Base-by-base conservation (phyloP, 139 green algal genomes). In the Yamagishiella unicocca region DNA sequence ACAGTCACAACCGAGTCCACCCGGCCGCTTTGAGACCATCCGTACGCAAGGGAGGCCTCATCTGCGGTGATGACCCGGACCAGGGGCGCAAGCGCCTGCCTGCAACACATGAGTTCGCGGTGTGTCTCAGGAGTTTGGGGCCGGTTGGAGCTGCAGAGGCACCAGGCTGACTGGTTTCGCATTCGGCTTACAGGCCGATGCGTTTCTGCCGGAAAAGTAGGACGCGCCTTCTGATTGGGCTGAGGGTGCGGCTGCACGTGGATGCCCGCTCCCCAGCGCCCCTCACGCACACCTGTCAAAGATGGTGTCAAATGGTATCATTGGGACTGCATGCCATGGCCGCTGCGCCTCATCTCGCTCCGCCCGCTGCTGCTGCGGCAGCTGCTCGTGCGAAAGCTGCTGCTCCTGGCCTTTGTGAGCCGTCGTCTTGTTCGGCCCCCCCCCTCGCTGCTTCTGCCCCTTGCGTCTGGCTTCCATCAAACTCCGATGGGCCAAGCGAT, bases 201-300 rank as follows among this genome's bases (percentile, higher is more conserved):
- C n/a, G n/a, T n/a, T n/a, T n/a, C n/a, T n/a, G n/a, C n/a, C n/a
- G n/a, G n/a, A n/a, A n/a, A n/a, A n/a, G n/a, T n/a, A n/a, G n/a
- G n/a, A n/a, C n/a, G n/a, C n/a, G n/a, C n/a, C n/a, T n/a, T n/a
- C n/a, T n/a, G n/a, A n/a, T n/a, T n/a, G n/a, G n/a, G n/a, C n/a
- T n/a, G n/a, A n/a, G n/a, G n/a, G n/a, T n/a, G n/a, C n/a, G n/a
- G n/a, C n/a, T n/a, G n/a, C 58, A 67, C 58, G 3, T 27, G n/a
- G 5, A 67, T 27, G n/a, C 58, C 29, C 5, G n/a, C 58, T 9
- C 58, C 58, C 58, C 25, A 35, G 25, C n/a, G 25, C 58, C 68
- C 40, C 33, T 27, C 68, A 5, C 17, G 37, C 77, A 14, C 79
- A 85, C 79, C 79, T 27, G n/a, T 85, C 61, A 64, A 85, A 85